Evolutionary conservation across 2,329 filamentous ascomycete genomes (phyloP).

Genomic region (Fusarium sp.): DNA sequence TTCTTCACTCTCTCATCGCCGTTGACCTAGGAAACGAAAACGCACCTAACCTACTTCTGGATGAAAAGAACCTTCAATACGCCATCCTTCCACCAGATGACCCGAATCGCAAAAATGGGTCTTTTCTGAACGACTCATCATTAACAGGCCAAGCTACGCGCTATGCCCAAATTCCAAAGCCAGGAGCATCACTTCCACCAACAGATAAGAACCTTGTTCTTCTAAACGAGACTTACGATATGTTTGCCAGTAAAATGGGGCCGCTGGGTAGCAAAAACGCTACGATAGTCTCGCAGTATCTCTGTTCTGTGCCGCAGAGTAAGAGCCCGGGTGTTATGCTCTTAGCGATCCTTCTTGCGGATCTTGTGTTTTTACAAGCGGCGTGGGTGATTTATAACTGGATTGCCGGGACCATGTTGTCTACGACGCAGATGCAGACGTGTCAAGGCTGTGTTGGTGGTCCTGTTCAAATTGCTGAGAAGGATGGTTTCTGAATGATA

Average conservation of each 20-base stretch:
- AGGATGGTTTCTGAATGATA: background rate
- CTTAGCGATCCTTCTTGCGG: conserved; percentile 11
- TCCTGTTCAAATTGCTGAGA: background rate
- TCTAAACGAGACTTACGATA: conserved; percentile 10
- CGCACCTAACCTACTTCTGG: background rate
- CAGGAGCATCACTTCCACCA: background rate
- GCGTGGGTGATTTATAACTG: conserved; percentile 16
- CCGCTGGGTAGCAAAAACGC: background rate
- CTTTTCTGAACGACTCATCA: background rate
- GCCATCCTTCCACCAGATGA: conserved; percentile 17
- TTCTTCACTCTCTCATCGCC: conserved; percentile 17
- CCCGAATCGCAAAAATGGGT: background rate
- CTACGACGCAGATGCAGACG: background rate
- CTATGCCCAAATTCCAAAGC: conserved; percentile 4
- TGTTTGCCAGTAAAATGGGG: background rate
- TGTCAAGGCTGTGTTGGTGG: conserved; percentile 2
- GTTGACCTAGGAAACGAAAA: conserved; percentile 15
- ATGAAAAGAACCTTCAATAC: conserved; percentile 6
- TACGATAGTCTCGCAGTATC: conserved; percentile 19
- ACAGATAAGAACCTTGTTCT: background rate
- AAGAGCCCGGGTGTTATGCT: conserved; percentile 23
- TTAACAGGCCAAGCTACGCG: background rate
- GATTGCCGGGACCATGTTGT: conserved; percentile 3
- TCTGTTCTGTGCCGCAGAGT: conserved; percentile 19
- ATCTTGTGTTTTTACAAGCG: conserved; percentile 27